Conservation (phyloP, 1,284 basidiomycete species). For the Heterobasidion irregulare region DNA sequence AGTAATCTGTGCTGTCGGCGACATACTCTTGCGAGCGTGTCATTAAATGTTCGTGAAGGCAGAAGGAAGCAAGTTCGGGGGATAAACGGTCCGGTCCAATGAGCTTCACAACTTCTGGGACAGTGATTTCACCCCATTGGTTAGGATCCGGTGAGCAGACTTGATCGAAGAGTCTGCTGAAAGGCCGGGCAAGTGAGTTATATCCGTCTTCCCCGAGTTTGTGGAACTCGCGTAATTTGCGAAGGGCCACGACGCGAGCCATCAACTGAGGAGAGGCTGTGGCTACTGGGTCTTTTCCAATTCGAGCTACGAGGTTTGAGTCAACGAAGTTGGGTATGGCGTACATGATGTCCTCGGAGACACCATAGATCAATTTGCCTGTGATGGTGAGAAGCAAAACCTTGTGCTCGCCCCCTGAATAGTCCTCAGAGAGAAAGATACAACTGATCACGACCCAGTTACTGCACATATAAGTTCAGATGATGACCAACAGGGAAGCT, state of each 20-base stretch:
- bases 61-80: slow-evolving; percentile 39
- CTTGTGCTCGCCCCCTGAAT: neutral
- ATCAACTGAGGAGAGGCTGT: slow-evolving; percentile 27
- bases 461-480: neutral
- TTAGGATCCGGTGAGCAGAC: slow-evolving; percentile 37
- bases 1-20: slow-evolving; percentile 48
- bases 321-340: slow-evolving; percentile 45
- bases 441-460: neutral
- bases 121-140: slow-evolving; percentile 43
- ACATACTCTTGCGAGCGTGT: slow-evolving; percentile 53
- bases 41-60: slow-evolving; percentile 75
- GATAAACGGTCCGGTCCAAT: slow-evolving; percentile 23
- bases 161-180: slow-evolving; percentile 32
- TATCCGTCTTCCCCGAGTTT: slow-evolving; percentile 31
- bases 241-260: slow-evolving; percentile 54
- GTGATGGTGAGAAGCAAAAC: slow-evolving; percentile 1
- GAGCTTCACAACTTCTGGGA: slow-evolving; percentile 38
- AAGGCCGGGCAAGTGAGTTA: slow-evolving; percentile 23
- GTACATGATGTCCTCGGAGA: slow-evolving; percentile 43
- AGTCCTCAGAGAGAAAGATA: neutral
- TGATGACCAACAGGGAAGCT: neutral
- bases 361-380: slow-evolving; percentile 1
- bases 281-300: slow-evolving; percentile 27
- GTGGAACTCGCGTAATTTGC: slow-evolving; percentile 42
- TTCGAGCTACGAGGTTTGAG: slow-evolving; percentile 35